Conservation (phyloP, 768 basidiomycete genomes). For the Hygrophorus pudorinus region DNA sequence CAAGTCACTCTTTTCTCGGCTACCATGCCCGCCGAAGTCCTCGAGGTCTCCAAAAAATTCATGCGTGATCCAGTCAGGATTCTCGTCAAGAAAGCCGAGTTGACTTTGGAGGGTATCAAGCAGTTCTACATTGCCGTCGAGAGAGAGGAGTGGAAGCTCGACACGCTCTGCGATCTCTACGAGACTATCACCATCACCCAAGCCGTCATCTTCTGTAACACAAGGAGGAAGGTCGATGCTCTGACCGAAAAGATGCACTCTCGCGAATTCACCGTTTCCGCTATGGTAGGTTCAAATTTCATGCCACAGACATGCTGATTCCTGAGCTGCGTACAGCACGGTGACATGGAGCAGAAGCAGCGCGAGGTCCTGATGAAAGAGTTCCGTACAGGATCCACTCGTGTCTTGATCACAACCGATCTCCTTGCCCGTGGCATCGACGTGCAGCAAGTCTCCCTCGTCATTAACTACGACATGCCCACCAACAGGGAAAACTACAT, state of each 20-base stretch:
- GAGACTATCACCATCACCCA: too few species aligned
- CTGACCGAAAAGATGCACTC: conserved; percentile 97
- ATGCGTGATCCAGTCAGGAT: conserved; percentile 96
- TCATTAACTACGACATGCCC: too few species aligned
- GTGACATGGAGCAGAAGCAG: too few species aligned
- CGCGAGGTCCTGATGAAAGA: conserved; percentile 98
- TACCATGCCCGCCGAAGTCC: too few species aligned
- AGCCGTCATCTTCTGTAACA: too few species aligned
- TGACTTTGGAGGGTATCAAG: too few species aligned
- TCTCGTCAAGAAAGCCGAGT: conserved; percentile 95
- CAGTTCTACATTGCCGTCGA: too few species aligned
- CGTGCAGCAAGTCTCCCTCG: conserved; percentile 95
- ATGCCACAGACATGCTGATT: conserved; percentile 2
- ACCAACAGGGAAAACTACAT: conserved; percentile 98
- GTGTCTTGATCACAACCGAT: conserved; percentile 97
- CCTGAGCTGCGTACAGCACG: conserved; percentile 19
- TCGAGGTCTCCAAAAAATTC: conserved; percentile 98
- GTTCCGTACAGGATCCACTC: conserved; percentile 95
- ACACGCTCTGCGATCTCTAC: too few species aligned
- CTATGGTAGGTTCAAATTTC: conserved; percentile 58
- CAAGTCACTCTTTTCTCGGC: conserved; percentile 97
- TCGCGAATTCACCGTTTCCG: too few species aligned
- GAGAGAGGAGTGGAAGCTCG: too few species aligned
- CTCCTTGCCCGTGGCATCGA: conserved; percentile 96
- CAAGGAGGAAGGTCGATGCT: conserved; percentile 96